Evolutionary conservation across 2,329 filamentous ascomycete genomes (phyloP), one percentile per base, ranked within the genome.

Genomic region (Phyllachora maydis): DNA sequence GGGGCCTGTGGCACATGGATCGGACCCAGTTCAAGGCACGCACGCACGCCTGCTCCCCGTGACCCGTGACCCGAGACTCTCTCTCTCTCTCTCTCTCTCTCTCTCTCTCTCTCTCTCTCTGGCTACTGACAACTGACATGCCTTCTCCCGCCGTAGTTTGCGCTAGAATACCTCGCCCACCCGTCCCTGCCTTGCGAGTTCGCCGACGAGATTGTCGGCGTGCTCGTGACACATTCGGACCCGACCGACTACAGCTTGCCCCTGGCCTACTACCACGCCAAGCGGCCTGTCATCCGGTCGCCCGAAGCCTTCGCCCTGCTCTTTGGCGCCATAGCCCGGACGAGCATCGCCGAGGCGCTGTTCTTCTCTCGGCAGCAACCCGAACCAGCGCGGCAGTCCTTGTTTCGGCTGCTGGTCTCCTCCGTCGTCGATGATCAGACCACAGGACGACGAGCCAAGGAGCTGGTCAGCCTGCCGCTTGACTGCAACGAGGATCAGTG

Each of bases 1-100:
- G 75, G 35, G 81, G 81, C 0, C 50, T 90, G 7, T 90, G 79
- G 77, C 57, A 75, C 36, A 54, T 91, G 42, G 81, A 91, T 40
- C 62, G 65, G 20, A 52, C 68, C 21, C 58, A 79, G 27, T 82
- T 78, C 38, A 51, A 59, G 33, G 68, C 74, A 38, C 5, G 47
- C 16, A 7, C 11, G n/a, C n/a, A n/a, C n/a, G n/a, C n/a, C n/a
- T n/a, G n/a, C n/a, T n/a, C n/a, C n/a, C n/a, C n/a, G n/a, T n/a
- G n/a, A n/a, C n/a, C n/a, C n/a, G n/a, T n/a, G n/a, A n/a, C n/a
- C n/a, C n/a, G n/a, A n/a, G n/a, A n/a, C n/a, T n/a, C n/a, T n/a
- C n/a, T n/a, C n/a, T n/a, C n/a, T n/a, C n/a, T n/a, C n/a, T n/a
- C n/a, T n/a, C n/a, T n/a, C n/a, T n/a, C n/a, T n/a, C n/a, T n/a